A percentile compares a stretch with the other conserved stretches of the same genome.
Conservation (phyloP, 331 rosid species). For the Saraca asoca region DNA sequence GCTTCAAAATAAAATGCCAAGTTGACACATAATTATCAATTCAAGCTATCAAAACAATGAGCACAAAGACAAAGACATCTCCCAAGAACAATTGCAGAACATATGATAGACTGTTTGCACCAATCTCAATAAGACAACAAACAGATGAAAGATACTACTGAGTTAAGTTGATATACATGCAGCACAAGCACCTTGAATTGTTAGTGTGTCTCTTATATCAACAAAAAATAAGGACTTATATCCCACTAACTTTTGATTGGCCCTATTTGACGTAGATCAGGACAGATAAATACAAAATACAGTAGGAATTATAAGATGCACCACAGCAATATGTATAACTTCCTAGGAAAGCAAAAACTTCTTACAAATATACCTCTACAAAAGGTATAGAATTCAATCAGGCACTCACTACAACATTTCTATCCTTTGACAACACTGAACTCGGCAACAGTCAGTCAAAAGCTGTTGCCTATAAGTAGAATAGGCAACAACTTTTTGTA, state of each 20-base stretch:
- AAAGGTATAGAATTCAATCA: not conserved
- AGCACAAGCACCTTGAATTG: slow-evolving; percentile 18
- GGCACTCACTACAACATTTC: too few species aligned
- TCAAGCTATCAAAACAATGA: slow-evolving; percentile 5
- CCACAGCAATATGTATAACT: not conserved
- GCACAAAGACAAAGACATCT: not conserved
- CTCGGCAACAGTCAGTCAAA: too few species aligned
- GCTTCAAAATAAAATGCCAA: not conserved
- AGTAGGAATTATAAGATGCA: not conserved
- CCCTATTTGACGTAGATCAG: not conserved
- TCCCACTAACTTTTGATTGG: not conserved
- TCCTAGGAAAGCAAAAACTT: not conserved
- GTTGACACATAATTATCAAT: slow-evolving; percentile 6
- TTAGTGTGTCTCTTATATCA: not conserved
- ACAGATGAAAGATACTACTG: not conserved
- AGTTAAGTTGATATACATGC: not conserved
- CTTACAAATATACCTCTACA: not conserved
- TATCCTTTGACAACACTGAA: too few species aligned
- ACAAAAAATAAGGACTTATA: not conserved
- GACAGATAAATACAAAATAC: not conserved
- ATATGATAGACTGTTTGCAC: not conserved
- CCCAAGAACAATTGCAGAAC: not conserved
- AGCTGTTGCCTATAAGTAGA: too few species aligned
- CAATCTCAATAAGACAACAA: not conserved
- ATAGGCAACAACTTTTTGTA: too few species aligned